Percentiles rank a stretch among this genome's conserved stretches.
Evolutionary conservation across 2,329 filamentous ascomycete species (phyloP).

Genomic region (Tolypocladium endophyticum): DNA sequence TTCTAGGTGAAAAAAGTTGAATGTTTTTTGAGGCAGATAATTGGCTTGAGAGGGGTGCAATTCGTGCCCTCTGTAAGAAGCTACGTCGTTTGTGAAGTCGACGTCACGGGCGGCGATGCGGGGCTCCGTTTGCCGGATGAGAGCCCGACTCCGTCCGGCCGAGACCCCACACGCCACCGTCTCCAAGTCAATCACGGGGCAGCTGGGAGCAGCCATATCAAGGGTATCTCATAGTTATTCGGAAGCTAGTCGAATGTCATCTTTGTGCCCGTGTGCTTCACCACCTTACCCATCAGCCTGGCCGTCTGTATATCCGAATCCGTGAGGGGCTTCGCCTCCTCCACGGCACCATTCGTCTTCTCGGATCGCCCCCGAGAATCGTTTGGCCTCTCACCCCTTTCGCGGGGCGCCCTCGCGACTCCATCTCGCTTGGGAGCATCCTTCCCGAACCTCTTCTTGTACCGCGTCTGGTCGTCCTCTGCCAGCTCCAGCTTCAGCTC

Average conservation of each 20-base stretch:
- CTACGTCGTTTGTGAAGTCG: not conserved
- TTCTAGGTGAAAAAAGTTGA: not conserved
- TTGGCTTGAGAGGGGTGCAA: not conserved
- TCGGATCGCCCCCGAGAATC: constrained; percentile 4
- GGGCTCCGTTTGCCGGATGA: not conserved
- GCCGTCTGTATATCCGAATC: constrained; percentile 40
- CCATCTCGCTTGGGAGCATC: constrained; percentile 32
- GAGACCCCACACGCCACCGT: not conserved
- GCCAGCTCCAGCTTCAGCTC: constrained; percentile 84
- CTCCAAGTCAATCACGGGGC: not conserved
- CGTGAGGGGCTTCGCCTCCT: constrained; percentile 27
- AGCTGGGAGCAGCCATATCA: not conserved
- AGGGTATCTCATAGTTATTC: not conserved
- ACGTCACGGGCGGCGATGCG: not conserved
- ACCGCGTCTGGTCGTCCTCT: constrained; percentile 78
- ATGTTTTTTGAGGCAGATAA: not conserved
- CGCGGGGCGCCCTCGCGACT: constrained; percentile 18
- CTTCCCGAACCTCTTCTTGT: constrained; percentile 90
- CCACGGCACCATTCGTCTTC: constrained; percentile 6
- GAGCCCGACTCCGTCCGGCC: not conserved
- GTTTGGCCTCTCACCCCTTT: constrained; percentile 26
- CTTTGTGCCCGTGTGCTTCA: constrained; percentile 71
- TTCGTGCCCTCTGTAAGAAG: not conserved
- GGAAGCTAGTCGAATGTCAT: constrained; percentile 59
- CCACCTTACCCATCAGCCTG: constrained; percentile 68